Percentiles rank a stretch among this genome's conserved stretches.
Evolutionary conservation across 371 early-diverging fungal genomes (phyloP).

Genomic region (Rhizopus delemar): DNA sequence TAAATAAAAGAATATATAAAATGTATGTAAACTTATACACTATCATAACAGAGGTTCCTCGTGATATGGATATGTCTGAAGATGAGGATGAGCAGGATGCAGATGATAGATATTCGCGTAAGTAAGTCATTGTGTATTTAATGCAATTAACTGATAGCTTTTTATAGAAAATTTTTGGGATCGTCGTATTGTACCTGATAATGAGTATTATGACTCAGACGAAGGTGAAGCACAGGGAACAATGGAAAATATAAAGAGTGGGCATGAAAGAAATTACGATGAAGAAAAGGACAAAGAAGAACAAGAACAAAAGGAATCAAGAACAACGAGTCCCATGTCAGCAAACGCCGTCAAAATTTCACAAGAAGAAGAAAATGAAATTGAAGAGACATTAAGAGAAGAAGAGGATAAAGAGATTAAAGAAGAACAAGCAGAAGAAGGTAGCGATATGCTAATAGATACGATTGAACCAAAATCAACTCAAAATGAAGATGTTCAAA

Average conservation of each 20-base stretch:
- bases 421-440: background rate
- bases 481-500: slow-evolving; percentile 10
- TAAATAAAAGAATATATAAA: slow-evolving; percentile 9
- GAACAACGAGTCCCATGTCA: slow-evolving; percentile 3
- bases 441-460: background rate
- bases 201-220: slow-evolving; percentile 70
- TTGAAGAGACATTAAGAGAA: slow-evolving; percentile 30
- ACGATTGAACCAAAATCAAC: background rate
- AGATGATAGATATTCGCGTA: slow-evolving; percentile 56
- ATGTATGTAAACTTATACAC: background rate
- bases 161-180: slow-evolving; percentile 57
- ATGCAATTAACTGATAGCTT: background rate
- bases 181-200: slow-evolving; percentile 61
- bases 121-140: slow-evolving; percentile 6
- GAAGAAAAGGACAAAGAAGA: slow-evolving; percentile 10
- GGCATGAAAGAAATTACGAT: slow-evolving; percentile 36
- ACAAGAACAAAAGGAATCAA: slow-evolving; percentile 1
- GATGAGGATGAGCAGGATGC: slow-evolving; percentile 55
- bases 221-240: slow-evolving; percentile 59
- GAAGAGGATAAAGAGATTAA: slow-evolving; percentile 32
- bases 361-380: slow-evolving; percentile 39
- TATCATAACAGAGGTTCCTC: slow-evolving; percentile 41
- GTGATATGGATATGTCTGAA: slow-evolving; percentile 49
- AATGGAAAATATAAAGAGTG: slow-evolving; percentile 21
- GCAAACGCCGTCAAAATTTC: slow-evolving; percentile 25